Percentiles rank a stretch among this genome's conserved stretches.
Evolutionary conservation across 2,329 filamentous ascomycete genomes (phyloP).

Genomic region (Xylaria sp.): DNA sequence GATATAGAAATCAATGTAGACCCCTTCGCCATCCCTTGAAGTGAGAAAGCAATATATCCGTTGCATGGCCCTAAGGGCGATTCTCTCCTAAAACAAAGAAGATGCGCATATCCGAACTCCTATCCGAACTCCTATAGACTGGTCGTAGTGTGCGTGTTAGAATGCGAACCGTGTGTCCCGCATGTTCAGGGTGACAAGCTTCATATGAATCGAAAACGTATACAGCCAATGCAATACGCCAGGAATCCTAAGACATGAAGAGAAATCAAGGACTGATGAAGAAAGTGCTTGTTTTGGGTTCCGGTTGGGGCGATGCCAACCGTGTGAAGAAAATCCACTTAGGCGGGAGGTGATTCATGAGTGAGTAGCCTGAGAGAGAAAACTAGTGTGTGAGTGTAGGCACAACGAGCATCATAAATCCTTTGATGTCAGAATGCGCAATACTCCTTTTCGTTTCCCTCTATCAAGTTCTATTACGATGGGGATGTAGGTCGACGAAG

Average conservation of each 20-base stretch:
- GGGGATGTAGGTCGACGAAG: neutral
- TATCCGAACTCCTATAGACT: conserved; percentile 27
- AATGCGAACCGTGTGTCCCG: conserved; percentile 12
- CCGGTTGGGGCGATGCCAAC: conserved; percentile 17
- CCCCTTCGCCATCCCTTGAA: neutral
- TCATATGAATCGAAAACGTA: conserved; percentile 12
- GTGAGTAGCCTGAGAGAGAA: neutral
- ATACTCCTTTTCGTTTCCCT: conserved; percentile 1
- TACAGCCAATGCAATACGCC: conserved; percentile 29
- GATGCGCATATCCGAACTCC: conserved; percentile 16
- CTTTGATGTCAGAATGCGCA: neutral
- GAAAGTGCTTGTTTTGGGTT: conserved; percentile 2
- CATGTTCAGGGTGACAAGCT: neutral
- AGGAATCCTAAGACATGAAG: conserved; percentile 7
- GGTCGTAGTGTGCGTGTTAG: neutral
- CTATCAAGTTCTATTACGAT: neutral
- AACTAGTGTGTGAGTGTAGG: conserved; percentile 17
- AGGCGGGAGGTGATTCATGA: conserved; percentile 11
- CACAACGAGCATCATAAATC: conserved; percentile 3
- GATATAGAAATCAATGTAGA: conserved; percentile 9
- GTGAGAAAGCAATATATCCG: neutral
- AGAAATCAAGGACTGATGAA: conserved; percentile 5
- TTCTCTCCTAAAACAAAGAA: conserved; percentile 10
- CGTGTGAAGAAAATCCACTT: conserved; percentile 4
- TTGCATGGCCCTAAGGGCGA: neutral